Conservation (phyloP, 1,284 basidiomycete genomes). For the Cryptococcus neoformans region DNA sequence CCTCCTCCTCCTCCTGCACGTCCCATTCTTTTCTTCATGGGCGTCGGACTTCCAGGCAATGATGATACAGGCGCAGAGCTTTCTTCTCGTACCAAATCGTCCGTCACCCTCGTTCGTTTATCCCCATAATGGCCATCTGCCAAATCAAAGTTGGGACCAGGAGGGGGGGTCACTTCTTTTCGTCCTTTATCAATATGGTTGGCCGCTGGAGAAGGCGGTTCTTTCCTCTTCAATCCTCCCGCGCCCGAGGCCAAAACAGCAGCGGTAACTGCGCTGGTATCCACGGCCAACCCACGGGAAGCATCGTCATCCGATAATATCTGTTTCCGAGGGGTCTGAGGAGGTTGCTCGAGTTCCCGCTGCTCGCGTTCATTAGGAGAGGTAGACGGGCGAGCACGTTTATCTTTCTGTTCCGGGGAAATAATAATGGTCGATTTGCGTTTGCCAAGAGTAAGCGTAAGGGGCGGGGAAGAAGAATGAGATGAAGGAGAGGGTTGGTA, state of each 20-base stretch:
- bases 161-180: slow-evolving; percentile 7
- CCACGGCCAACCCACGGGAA: no score
- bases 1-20: no score
- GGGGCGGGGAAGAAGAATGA: neutral
- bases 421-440: neutral
- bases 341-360: neutral
- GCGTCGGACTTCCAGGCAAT: slow-evolving; percentile 4
- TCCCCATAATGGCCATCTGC: neutral
- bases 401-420: neutral
- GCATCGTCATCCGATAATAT: no score
- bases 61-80: neutral
- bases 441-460: neutral
- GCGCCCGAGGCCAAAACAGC: neutral
- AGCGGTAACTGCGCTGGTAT: no score
- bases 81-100: neutral
- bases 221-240: slow-evolving; percentile 1
- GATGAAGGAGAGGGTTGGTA: neutral
- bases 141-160: slow-evolving; percentile 1
- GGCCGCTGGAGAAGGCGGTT: slow-evolving; percentile 6
- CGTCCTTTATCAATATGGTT: slow-evolving; percentile 9
- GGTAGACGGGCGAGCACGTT: neutral
- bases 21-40: neutral
- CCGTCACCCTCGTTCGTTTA: neutral
- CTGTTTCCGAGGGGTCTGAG: no score
- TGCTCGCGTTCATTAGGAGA: neutral